Evolutionary conservation across 352 stramenopile species (phyloP), one percentile per base, ranked within the genome.

Genomic region (Globisporangium orthogonon): DNA sequence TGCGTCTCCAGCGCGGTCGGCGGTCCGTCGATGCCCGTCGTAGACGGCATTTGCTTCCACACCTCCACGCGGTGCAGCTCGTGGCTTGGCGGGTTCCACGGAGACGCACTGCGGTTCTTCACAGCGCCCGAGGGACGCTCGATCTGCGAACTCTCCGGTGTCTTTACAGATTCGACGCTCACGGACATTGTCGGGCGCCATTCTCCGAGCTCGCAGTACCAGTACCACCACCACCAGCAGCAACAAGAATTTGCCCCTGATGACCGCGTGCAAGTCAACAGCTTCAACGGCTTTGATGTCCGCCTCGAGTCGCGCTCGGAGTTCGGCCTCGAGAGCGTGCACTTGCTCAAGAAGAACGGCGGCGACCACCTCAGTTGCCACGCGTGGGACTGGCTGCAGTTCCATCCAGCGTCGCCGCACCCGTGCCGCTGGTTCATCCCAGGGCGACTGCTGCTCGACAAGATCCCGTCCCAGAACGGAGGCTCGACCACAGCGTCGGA

Each of bases 11-110:
- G 10, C 43, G 17, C 43, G 11, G 2, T 46, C 31, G 50, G 11
- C 35, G 13, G 49, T 37, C 29, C 52, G 4, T 41, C 63, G 11
- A 37, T 23, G 15, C 49, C 48, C 29, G 31, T 65, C 17, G 63
- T 89, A 37, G 65, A 79, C n/a, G 78, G 78, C 0, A 29, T 89
- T 30, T 89, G 78, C 52, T 74, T 89, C 54, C 76, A 89, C 62
- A 86, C 78, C 1, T 77, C 74, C 0, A 62, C 50, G 31, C 70
- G 65, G 0, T 84, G 78, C 59, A 86, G 74, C 50, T 71, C 71
- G 10, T 89, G 78, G 78, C 74, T 83, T 53, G 78, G 76, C 9
- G 54, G 48, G 0, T 83, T 70, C 37, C 50, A 54, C n/a, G 61
- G 73, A 41, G 61, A 60, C 13, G 65, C 65, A 41, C 18, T 84